These are phyloP conservation scores for Hypoxylon rubiginosum DNA, from an alignment of 2,329 filamentous ascomycete genomes.

Conservation along the genomic window DNA sequence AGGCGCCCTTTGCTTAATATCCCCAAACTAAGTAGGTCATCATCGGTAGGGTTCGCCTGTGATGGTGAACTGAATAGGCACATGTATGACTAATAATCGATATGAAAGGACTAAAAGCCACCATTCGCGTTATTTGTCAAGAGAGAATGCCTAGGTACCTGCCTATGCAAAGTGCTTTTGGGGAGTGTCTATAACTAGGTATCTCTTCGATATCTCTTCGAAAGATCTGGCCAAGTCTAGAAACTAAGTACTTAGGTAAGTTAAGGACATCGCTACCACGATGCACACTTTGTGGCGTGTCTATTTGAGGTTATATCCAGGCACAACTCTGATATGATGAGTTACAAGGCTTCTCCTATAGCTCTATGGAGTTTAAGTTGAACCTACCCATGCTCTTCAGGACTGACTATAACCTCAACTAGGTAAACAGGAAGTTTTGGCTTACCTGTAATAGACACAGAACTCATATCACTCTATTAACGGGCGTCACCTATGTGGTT, in stretches of 20 bases:
- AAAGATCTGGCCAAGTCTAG: conserved; percentile 1
- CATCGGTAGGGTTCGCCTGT: background rate
- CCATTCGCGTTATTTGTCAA: background rate
- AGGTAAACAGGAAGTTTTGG: background rate
- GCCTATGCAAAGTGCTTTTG: background rate
- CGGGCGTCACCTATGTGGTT: background rate
- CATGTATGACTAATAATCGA: background rate
- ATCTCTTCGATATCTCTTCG: too few relatives aligned
- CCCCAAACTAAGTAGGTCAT: background rate
- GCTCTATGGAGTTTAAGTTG: background rate
- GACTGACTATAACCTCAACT: background rate
- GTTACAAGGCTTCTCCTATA: background rate
- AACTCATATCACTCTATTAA: background rate
- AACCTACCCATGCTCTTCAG: background rate
- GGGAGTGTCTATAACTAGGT: background rate
- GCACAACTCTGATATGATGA: background rate
- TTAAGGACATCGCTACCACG: background rate
- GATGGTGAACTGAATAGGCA: background rate
- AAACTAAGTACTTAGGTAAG: background rate
- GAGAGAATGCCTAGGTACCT: too few relatives aligned
- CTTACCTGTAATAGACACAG: background rate
- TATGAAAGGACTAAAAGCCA: background rate
- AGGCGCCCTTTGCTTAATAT: background rate
- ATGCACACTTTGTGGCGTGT: background rate
- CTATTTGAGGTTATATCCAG: background rate